Evolutionary conservation across 2,329 filamentous ascomycete species (phyloP).

Genomic region (Nectriaceae sp.): DNA sequence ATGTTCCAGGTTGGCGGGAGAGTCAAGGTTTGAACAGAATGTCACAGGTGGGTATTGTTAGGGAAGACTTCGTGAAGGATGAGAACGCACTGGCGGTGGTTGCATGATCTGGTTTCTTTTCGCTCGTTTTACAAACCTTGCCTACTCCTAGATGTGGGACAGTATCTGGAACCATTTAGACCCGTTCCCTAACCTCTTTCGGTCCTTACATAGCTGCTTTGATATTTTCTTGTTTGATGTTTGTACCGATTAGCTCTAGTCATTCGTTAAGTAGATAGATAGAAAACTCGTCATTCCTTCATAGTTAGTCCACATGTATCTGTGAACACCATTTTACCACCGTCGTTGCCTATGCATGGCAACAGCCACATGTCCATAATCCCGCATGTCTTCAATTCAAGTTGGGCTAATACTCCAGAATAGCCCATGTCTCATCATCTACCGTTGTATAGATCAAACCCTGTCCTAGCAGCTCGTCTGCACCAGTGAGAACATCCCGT

Average conservation of each 20-base stretch:
- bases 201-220: not conserved
- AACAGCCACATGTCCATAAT: not conserved
- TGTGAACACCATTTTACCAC: slow-evolving; percentile 29
- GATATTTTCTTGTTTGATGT: not conserved
- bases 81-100: not conserved
- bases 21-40: slow-evolving; percentile 27
- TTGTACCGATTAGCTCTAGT: slow-evolving; percentile 24
- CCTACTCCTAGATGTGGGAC: not conserved
- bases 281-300: slow-evolving; percentile 28
- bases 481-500: slow-evolving; percentile 72
- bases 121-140: not conserved
- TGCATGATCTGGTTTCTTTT: not conserved
- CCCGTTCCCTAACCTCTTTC: not conserved
- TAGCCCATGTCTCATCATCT: slow-evolving; percentile 89
- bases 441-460: slow-evolving; percentile 88
- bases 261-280: slow-evolving; percentile 26
- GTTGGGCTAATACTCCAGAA: slow-evolving; percentile 64
- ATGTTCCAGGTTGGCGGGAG: slow-evolving; percentile 22
- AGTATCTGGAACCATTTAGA: too few species aligned
- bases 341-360: slow-evolving; percentile 5
- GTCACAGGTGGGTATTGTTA: slow-evolving; percentile 14
- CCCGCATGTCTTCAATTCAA: not conserved
- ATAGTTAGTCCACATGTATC: slow-evolving; percentile 23
- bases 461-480: slow-evolving; percentile 74
- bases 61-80: not conserved